Percentiles rank a stretch among this genome's conserved stretches.
Conservation (phyloP, 2,329 filamentous ascomycete species). For the Alternaria consortialis region DNA sequence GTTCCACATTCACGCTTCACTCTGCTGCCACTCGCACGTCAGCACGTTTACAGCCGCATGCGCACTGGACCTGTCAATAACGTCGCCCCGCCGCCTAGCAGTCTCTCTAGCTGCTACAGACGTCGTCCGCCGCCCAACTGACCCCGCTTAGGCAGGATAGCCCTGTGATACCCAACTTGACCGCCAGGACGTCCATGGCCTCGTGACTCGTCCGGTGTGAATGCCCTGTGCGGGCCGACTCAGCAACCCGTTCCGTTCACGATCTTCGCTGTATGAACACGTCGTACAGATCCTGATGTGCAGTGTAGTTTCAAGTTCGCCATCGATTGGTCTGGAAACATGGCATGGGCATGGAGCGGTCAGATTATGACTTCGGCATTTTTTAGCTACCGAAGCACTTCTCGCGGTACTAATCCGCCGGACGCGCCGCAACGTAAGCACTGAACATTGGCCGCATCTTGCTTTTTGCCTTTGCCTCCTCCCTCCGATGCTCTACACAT, state of each 20-base stretch:
- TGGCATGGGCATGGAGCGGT: neutral
- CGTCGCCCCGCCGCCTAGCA: slow-evolving; percentile 16
- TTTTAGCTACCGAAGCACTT: slow-evolving; percentile 3
- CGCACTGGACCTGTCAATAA: slow-evolving; percentile 19
- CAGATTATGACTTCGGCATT: slow-evolving; percentile 9
- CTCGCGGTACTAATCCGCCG: slow-evolving; percentile 9
- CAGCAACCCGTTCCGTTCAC: slow-evolving; percentile 13
- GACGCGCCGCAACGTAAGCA: slow-evolving; percentile 17
- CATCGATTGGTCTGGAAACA: slow-evolving; percentile 4
- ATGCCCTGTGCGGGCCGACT: slow-evolving; percentile 21
- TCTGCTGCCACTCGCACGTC: slow-evolving; percentile 7
- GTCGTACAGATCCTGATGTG: slow-evolving; percentile 23
- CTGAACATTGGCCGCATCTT: slow-evolving; percentile 6
- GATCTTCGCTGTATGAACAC: slow-evolving; percentile 30
- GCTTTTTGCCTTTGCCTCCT: slow-evolving; percentile 17
- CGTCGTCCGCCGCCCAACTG: slow-evolving; percentile 17
- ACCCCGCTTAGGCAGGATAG: slow-evolving; percentile 21
- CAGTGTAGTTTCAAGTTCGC: neutral
- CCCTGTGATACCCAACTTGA: slow-evolving; percentile 25
- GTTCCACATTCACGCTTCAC: slow-evolving; percentile 7
- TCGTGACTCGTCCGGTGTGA: slow-evolving; percentile 23
- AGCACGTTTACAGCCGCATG: slow-evolving; percentile 1
- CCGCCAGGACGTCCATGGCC: slow-evolving; percentile 13
- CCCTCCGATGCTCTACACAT: slow-evolving; percentile 24
- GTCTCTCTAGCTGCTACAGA: slow-evolving; percentile 12